Evolutionary conservation across 129 eudicot genomes (phyloP), one percentile per base, ranked within the genome.

Genomic region (Ambrosia trifida): DNA sequence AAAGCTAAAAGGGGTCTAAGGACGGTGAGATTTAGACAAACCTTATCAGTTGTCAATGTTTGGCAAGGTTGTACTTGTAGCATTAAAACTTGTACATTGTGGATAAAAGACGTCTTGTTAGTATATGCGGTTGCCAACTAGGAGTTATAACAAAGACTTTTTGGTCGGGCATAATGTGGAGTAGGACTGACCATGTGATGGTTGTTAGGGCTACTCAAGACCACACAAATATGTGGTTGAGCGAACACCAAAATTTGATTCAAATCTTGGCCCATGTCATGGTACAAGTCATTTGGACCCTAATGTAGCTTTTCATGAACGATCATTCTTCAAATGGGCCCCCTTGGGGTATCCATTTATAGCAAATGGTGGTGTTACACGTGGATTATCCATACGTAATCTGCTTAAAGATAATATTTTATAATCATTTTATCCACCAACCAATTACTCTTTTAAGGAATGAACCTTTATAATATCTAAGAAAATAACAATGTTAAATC

Each of bases 201-300:
- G 57, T 53, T 77, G 73, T 80, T 76, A 72, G 76, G 69, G 53
- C 33, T 67, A 33, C 57, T 81, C 82, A 78, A 46, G 18, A 57
- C 88, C 88, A 75, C 86, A 64, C 57, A 72, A 75, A 70, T 38
- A 60, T 78, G 91, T 86, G 91, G 91, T 58, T 38, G 14, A 54
- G 52, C 64, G 33, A 64, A 24, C 19, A 24, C 49, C 81, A 40
- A 81, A 49, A 7, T 24, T 60, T 35, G 70, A 41, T 67, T 41
- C 20, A 72, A 57, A 72, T 66, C 74, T 65, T 72, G 78, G 82
- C 82, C 80, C 67, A 72, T 66, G 31, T 78, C 72, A 54, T 51
- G 28, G 68, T 53, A 64, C 82, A 62, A 17, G 72, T 70, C 72
- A 63, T 11, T 59, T 38, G 83, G 74, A 2, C 72, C 74, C 74